A percentile compares a stretch with the other conserved stretches of the same genome.
Conservation (phyloP, 2,329 filamentous ascomycete genomes). For the Coniella vitis region DNA sequence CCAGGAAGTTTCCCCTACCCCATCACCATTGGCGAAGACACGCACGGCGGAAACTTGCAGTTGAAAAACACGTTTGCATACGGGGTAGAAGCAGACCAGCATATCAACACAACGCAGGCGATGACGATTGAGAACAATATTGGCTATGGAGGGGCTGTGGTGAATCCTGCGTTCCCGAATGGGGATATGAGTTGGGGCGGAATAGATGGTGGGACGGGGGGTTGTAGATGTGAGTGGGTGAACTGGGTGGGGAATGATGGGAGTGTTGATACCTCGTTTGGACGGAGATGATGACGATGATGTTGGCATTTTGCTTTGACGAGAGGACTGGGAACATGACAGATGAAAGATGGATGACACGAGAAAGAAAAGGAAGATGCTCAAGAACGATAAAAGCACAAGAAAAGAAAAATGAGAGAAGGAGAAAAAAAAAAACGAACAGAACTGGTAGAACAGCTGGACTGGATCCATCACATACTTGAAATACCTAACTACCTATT, state of each 20-base stretch:
- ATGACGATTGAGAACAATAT: slow-evolving; percentile 44
- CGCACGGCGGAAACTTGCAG: slow-evolving; percentile 50
- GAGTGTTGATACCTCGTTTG: slow-evolving; percentile 1
- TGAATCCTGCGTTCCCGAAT: slow-evolving; percentile 42
- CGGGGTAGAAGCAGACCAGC: slow-evolving; percentile 39
- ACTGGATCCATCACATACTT: neutral
- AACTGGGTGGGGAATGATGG: slow-evolving; percentile 37
- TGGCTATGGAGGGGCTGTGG: slow-evolving; percentile 40
- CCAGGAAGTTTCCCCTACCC: slow-evolving; percentile 60
- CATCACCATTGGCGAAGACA: slow-evolving; percentile 53
- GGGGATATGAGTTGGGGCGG: slow-evolving; percentile 46
- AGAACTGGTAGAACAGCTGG: neutral
- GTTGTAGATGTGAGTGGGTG: slow-evolving; percentile 55
- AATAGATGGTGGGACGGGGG: slow-evolving; percentile 56
- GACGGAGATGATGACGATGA: neutral
- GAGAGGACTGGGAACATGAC: too few species aligned
- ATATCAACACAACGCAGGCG: slow-evolving; percentile 36
- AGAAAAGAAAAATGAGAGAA: neutral
- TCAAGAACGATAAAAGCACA: neutral
- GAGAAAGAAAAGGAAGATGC: too few species aligned
- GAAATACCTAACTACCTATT: too few species aligned
- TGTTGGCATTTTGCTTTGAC: too few species aligned
- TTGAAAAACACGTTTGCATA: slow-evolving; percentile 51
- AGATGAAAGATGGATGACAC: neutral
- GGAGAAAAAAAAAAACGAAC: neutral